phyloP scores from a whole-genome alignment of 306 rosid genomes.

The Ormosia semicastrata region DNA sequence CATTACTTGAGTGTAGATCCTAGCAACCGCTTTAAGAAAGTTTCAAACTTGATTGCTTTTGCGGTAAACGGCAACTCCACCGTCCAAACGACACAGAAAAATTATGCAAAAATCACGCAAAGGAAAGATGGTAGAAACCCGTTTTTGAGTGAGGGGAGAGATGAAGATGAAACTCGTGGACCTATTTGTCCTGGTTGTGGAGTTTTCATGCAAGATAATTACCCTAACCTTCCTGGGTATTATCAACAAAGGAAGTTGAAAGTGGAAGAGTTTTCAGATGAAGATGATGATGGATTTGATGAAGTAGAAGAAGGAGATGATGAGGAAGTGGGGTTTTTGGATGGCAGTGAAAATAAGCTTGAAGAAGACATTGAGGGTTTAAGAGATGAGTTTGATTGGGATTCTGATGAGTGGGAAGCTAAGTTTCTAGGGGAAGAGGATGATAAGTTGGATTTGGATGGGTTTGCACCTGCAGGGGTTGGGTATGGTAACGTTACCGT shows the following conservation, averaged over 20 bases:
- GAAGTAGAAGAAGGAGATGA: constrained; percentile 4
- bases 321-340: constrained; percentile 23
- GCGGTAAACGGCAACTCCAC: constrained; percentile 42
- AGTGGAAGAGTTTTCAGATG: constrained; percentile 31
- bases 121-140: constrained; percentile 45
- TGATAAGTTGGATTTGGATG: constrained; percentile 51
- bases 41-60: constrained; percentile 28
- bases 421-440: constrained; percentile 55
- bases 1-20: constrained; percentile 30
- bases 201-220: constrained; percentile 80
- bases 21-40: constrained; percentile 25
- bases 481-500: constrained; percentile 84
- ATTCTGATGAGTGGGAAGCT: constrained; percentile 79
- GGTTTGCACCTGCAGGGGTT: constrained; percentile 73
- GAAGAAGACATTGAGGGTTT: constrained; percentile 36
- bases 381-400: constrained; percentile 60
- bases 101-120: constrained; percentile 27
- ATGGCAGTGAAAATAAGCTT: constrained; percentile 30
- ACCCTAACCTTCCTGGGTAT: constrained; percentile 72
- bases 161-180: constrained; percentile 76
- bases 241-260: constrained; percentile 50
- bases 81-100: constrained; percentile 25
- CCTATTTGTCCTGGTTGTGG: constrained; percentile 96
- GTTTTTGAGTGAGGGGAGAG: constrained; percentile 87
- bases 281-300: background rate